These are phyloP conservation scores for Cardamine chenopodiifolia DNA, from an alignment of 345 rosid genomes.

Conservation along the genomic window DNA sequence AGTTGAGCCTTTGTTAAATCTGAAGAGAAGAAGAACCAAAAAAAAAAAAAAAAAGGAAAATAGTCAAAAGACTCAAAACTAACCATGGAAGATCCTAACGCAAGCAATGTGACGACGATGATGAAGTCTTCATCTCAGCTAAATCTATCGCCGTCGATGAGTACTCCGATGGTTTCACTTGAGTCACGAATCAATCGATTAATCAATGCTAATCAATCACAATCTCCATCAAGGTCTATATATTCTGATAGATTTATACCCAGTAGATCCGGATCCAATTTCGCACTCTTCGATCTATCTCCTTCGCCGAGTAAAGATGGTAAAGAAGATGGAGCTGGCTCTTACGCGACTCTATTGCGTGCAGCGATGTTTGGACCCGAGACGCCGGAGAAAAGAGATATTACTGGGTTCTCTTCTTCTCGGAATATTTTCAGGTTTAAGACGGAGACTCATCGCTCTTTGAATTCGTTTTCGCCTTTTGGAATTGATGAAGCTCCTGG, in stretches of 20 bases:
- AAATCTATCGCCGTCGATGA: constrained; percentile 56
- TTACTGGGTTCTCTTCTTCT: constrained; percentile 41
- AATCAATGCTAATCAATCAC: constrained; percentile 67
- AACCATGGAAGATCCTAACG: constrained; percentile 46
- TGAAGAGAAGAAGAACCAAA: constrained; percentile 13
- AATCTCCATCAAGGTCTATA: constrained; percentile 73
- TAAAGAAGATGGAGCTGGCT: constrained; percentile 71
- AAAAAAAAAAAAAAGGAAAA: background rate
- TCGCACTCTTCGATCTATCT: constrained; percentile 71
- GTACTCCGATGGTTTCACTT: constrained; percentile 43
- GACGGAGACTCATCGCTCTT: constrained; percentile 70
- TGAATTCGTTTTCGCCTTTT: constrained; percentile 69
- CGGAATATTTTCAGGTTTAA: constrained; percentile 86
- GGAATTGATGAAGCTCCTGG: constrained; percentile 69
- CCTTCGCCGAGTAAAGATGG: constrained; percentile 52
- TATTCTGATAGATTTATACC: constrained; percentile 93
- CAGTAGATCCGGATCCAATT: constrained; percentile 90
- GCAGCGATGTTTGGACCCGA: constrained; percentile 82
- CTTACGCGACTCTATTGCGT: constrained; percentile 70
- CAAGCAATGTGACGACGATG: constrained; percentile 38
- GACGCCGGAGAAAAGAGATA: constrained; percentile 74
- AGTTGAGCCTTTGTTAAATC: constrained; percentile 21
- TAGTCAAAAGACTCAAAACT: constrained; percentile 24
- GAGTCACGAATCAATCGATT: constrained; percentile 64
- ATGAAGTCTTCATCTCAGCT: constrained; percentile 41